A percentile compares a stretch with the other conserved stretches of the same genome.
Conservation (phyloP, 371 early-diverging fungal genomes). For the Circinella minor region DNA sequence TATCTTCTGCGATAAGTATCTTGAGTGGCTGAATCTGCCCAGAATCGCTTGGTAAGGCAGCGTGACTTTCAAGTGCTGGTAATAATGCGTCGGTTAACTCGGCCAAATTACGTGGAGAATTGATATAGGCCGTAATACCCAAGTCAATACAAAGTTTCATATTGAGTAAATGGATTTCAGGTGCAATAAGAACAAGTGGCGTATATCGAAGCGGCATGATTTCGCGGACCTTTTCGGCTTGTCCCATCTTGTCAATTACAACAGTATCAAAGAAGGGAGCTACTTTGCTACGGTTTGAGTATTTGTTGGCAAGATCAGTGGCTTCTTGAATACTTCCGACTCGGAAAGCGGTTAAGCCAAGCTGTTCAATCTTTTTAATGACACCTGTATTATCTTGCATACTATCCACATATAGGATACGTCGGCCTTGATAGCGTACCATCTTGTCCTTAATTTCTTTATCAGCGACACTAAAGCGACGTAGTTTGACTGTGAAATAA, state of each 20-base stretch:
- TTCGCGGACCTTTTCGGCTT: constrained; percentile 50
- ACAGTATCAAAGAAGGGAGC: constrained; percentile 45
- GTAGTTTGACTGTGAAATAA: constrained; percentile 69
- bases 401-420: constrained; percentile 56
- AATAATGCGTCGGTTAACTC: constrained; percentile 67
- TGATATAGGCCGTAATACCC: constrained; percentile 70
- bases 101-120: constrained; percentile 57
- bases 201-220: constrained; percentile 58
- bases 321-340: constrained; percentile 46
- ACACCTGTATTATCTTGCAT: constrained; percentile 25
- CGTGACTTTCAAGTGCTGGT: constrained; percentile 70
- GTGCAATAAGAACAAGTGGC: constrained; percentile 64
- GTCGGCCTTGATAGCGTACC: constrained; percentile 52
- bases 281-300: constrained; percentile 23
- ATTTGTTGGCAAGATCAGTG: constrained; percentile 26
- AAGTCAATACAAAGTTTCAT: constrained; percentile 70
- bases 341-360: constrained; percentile 28
- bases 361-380: constrained; percentile 21
- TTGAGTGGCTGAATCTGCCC: constrained; percentile 55
- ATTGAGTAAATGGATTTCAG: constrained; percentile 47
- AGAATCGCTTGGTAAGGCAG: constrained; percentile 59
- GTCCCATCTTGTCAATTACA: constrained; percentile 43
- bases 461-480: constrained; percentile 36
- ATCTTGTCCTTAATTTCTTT: constrained; percentile 50
- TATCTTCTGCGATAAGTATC: constrained; percentile 82